Evolutionary conservation across 2,329 filamentous ascomycete species (phyloP).

Genomic region (Aspergillus sp.): DNA sequence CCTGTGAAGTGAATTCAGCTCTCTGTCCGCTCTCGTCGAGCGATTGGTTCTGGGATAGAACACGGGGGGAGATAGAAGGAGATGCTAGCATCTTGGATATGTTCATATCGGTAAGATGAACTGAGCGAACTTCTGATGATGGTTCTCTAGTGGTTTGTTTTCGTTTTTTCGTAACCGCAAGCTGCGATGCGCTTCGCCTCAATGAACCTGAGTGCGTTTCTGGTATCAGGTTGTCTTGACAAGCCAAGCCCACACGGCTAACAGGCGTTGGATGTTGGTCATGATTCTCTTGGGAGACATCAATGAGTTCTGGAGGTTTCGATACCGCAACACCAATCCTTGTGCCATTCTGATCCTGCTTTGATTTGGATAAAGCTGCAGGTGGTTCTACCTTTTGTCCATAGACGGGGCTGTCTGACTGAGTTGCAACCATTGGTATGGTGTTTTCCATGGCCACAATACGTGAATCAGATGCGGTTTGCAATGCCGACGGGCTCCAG

Average conservation of each 20-base stretch:
- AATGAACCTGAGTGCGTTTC: conserved; percentile 13
- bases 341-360: background rate
- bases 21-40: conserved; percentile 13
- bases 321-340: background rate
- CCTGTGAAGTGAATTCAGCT: conserved; percentile 9
- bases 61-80: conserved; percentile 14
- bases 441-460: too few relatives aligned
- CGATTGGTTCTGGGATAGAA: conserved; percentile 15
- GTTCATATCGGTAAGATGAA: conserved; percentile 24
- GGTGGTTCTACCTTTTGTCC: background rate
- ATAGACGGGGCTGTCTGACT: background rate
- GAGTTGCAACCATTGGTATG: background rate
- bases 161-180: conserved; percentile 21
- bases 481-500: background rate
- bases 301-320: background rate
- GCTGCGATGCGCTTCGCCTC: conserved; percentile 6
- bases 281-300: conserved; percentile 1
- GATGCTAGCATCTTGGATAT: conserved; percentile 24
- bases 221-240: background rate
- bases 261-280: background rate
- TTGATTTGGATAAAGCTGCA: background rate
- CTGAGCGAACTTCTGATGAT: conserved; percentile 12
- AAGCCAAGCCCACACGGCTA: background rate
- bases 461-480: background rate
- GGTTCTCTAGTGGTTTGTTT: conserved; percentile 9